Conservation (phyloP, 352 stramenopile genomes). For the Globisporangium sylvaticum region DNA sequence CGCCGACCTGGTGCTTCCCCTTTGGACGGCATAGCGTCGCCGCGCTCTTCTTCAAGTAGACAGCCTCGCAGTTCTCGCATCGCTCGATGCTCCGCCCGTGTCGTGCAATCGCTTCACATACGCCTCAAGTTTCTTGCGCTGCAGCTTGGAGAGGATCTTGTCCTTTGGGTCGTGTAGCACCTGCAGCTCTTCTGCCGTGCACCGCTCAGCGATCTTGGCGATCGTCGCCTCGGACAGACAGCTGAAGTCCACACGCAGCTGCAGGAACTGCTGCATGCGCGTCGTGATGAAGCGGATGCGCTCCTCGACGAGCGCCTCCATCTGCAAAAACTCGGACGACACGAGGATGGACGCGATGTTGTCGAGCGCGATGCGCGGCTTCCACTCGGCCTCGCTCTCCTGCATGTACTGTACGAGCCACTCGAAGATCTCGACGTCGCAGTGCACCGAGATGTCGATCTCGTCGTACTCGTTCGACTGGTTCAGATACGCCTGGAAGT, state of each 20-base stretch:
- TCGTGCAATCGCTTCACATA: constrained; percentile 39
- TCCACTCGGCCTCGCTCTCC: constrained; percentile 38
- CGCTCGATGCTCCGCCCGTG: constrained; percentile 19
- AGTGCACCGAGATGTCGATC: constrained; percentile 92
- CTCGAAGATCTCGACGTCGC: constrained; percentile 91
- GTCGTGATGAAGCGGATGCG: constrained; percentile 75
- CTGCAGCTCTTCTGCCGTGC: constrained; percentile 55
- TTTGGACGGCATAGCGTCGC: constrained; percentile 28
- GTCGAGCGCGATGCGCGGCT: constrained; percentile 50
- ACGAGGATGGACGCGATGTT: constrained; percentile 88
- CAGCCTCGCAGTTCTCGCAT: constrained; percentile 40
- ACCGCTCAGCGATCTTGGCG: constrained; percentile 60
- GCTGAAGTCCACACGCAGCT: constrained; percentile 81
- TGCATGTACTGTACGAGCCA: constrained; percentile 90
- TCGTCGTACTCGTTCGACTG: constrained; percentile 80
- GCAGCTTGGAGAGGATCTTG: constrained; percentile 84
- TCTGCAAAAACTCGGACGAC: constrained; percentile 90
- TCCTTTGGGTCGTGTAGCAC: constrained; percentile 76
- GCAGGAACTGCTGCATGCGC: constrained; percentile 77
- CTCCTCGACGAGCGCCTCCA: constrained; percentile 83
- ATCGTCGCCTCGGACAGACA: constrained; percentile 81
- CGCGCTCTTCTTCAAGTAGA: constrained; percentile 35
- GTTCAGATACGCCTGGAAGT: constrained; percentile 86
- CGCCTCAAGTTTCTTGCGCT: constrained; percentile 77
- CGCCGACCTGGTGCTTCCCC: constrained; percentile 33